Base-by-base conservation (phyloP, 805 yeast species). In the Lachancea thermotolerans region DNA sequence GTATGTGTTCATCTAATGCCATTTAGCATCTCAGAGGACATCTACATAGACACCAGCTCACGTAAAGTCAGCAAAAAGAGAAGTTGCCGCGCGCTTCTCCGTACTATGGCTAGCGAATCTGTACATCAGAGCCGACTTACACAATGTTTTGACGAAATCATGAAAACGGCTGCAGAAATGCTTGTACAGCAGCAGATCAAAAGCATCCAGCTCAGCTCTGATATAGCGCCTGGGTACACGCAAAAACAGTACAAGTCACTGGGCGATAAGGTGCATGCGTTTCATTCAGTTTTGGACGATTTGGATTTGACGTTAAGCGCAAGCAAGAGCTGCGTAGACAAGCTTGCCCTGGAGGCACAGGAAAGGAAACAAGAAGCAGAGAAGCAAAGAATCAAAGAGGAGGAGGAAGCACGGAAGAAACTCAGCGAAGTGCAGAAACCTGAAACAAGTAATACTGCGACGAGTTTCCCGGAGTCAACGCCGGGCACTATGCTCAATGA, bases 181-280 rank as follows among this genome's bases (percentile, higher is more conserved):
- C 47, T 64, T 46, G 53, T 61, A 2, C 66, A 64, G 42, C 66
- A 64, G 48, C 68, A 64, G 47, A 38, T 62, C 37, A 64, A 61
- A 40, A 61, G 65, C 2, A 60, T 62, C 12, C 65, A 61, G 41
- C 42, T 61, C 12, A 62, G 60, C 46, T 47, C 53, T 2, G 46
- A 53, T 11, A 50, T 59, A 8, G 50, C 54, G 2, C 53, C 51
- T 35, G 67, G 63, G 3, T 60, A 56, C 43, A 52, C 59, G 8
- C 46, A 52, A 30, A 42, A 47, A 6, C 66, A 63, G 46, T 59
- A 59, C 39, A 54, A 49, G 31, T 29, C 47, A 2, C 46, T 60
- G 29, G 53, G 55, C 21, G 66, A 62, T 14, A 58, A 55, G 31
- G 52, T 64, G 10, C 55, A 52, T 39, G 38, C 45, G 29, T 64